These are phyloP conservation scores for Saxophila tyrrhenica DNA, from an alignment of 495 filamentous ascomycete genomes.

Conservation along the genomic window DNA sequence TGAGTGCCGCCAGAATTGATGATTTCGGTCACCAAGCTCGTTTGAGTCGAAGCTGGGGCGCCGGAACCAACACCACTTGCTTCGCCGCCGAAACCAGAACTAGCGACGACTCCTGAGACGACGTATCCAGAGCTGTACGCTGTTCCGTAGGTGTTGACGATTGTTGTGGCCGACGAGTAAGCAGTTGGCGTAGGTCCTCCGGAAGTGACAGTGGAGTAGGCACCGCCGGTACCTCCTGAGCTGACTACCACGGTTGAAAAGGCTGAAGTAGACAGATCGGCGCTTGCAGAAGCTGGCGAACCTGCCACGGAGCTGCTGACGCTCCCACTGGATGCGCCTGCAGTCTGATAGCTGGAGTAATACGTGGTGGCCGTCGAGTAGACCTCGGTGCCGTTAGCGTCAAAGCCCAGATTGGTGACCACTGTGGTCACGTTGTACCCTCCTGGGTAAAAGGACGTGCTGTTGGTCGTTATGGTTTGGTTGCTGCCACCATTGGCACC, in stretches of 20 bases:
- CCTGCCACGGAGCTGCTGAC: not conserved
- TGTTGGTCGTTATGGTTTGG: not conserved
- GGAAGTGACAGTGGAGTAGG: not conserved
- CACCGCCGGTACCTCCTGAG: not conserved
- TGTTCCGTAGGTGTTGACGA: conserved; percentile 5
- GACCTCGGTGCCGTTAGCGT: conserved; percentile 3
- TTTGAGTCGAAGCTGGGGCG: not conserved
- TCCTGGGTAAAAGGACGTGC: not conserved
- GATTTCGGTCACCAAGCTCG: no score
- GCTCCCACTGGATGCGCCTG: not conserved
- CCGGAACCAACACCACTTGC: not conserved
- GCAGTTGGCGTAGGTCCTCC: not conserved
- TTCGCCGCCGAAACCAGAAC: not conserved
- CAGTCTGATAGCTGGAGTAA: not conserved
- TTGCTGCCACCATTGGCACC: conserved; percentile 3
- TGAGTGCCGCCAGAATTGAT: no score
- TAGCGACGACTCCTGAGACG: not conserved
- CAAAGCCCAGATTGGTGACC: conserved; percentile 4
- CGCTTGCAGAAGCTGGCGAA: not conserved
- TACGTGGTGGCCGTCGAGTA: conserved; percentile 9
- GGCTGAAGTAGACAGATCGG: not conserved
- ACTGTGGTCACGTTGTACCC: conserved; percentile 5
- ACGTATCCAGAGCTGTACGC: conserved; percentile 5
- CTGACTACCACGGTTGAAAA: not conserved
- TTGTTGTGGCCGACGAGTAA: not conserved